These are phyloP conservation scores for Rehmannia glutinosa DNA, from an alignment of 257 asterid genomes.

Conservation along the genomic window DNA sequence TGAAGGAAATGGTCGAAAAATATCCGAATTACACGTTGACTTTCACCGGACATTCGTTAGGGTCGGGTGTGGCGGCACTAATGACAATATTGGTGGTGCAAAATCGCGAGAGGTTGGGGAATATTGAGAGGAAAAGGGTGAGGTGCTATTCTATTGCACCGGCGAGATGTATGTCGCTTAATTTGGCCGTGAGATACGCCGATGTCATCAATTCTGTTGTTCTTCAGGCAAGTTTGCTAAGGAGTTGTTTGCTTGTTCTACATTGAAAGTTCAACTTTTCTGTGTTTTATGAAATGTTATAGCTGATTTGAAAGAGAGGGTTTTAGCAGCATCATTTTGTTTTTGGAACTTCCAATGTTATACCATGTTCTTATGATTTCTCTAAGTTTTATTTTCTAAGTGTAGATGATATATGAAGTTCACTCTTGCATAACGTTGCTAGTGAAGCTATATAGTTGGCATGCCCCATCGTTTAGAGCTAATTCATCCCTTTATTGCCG, in stretches of 20 bases:
- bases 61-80: conserved; percentile 86
- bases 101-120: conserved; percentile 56
- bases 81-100: conserved; percentile 62
- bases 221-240: conserved; percentile 85
- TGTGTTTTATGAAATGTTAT: no score
- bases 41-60: conserved; percentile 80
- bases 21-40: conserved; percentile 70
- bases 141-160: conserved; percentile 90
- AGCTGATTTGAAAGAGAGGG: no score
- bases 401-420: no score
- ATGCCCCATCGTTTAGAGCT: no score
- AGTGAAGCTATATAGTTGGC: no score
- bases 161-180: conserved; percentile 88
- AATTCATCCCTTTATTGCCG: no score
- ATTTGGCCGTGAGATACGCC: conserved; percentile 79
- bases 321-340: no score
- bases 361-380: not conserved
- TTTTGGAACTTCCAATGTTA: no score
- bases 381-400: no score
- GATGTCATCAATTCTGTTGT: conserved; percentile 84
- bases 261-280: no score
- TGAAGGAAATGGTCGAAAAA: conserved; percentile 56
- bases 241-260: no score
- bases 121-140: conserved; percentile 61
- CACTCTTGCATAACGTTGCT: no score